phyloP scores from a whole-genome alignment of 371 early-diverging fungal species.

The Scutellospora calospora region DNA sequence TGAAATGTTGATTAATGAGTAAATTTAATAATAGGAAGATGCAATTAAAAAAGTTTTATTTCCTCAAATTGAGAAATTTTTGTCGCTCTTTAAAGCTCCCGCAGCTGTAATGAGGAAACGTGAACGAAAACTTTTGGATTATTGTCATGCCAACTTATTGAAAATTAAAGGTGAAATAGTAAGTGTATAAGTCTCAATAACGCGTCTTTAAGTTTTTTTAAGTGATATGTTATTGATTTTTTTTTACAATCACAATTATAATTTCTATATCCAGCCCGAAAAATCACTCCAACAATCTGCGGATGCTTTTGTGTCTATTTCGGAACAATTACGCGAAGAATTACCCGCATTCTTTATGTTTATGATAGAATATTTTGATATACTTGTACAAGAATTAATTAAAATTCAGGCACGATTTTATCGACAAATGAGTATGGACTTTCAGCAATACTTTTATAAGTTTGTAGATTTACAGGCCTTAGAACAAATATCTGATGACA shows the following conservation, averaged over 20 bases:
- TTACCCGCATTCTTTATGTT: slow-evolving; percentile 73
- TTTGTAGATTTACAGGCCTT: slow-evolving; percentile 33
- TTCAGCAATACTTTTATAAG: slow-evolving; percentile 38
- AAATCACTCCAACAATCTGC: slow-evolving; percentile 76
- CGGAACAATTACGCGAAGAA: slow-evolving; percentile 81
- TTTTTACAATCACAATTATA: background rate
- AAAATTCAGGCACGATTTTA: slow-evolving; percentile 65
- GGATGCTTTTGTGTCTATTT: slow-evolving; percentile 75
- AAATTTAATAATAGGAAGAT: slow-evolving; percentile 30
- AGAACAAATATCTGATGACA: slow-evolving; percentile 26
- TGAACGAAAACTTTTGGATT: slow-evolving; percentile 78
- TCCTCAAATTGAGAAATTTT: slow-evolving; percentile 66
- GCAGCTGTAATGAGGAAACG: slow-evolving; percentile 79
- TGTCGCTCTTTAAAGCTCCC: slow-evolving; percentile 73
- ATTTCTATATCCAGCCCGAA: slow-evolving; percentile 53
- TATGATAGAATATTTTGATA: slow-evolving; percentile 69
- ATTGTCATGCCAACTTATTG: slow-evolving; percentile 68
- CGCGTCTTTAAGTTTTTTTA: no score
- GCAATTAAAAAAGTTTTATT: slow-evolving; percentile 54
- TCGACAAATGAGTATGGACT: slow-evolving; percentile 39
- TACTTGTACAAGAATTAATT: slow-evolving; percentile 65
- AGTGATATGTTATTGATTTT: no score
- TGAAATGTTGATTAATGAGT: background rate
- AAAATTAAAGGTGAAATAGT: slow-evolving; percentile 67
- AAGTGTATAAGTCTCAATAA: background rate